Conservation (phyloP, 345 rosid species). For the Bruguiera gymnorhiza region DNA sequence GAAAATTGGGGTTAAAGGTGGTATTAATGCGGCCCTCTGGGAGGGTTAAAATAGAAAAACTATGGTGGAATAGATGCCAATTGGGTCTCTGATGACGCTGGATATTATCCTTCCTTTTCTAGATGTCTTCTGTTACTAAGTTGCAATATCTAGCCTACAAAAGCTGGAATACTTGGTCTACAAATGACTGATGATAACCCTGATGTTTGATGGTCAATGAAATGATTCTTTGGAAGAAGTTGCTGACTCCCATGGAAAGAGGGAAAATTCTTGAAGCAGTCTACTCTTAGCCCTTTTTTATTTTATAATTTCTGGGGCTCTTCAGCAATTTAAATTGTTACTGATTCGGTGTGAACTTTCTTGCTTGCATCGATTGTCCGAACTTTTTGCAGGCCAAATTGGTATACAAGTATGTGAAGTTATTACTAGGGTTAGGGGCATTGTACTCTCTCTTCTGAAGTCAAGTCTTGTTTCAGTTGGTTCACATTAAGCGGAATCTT, state of each 20-base stretch:
- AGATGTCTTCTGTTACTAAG: not conserved
- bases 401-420: too few species aligned
- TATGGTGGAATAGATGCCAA: not conserved
- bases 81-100: conserved; percentile 11
- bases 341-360: too few species aligned
- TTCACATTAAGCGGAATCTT: conserved; percentile 15
- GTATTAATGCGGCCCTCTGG: too few species aligned
- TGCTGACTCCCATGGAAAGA: not conserved
- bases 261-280: not conserved
- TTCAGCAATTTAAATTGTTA: too few species aligned
- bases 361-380: too few species aligned
- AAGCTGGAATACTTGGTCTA: conserved; percentile 2
- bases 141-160: not conserved
- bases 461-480: not conserved
- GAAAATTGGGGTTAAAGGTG: not conserved
- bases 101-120: conserved; percentile 17
- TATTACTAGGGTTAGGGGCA: not conserved
- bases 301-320: too few species aligned
- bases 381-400: not conserved
- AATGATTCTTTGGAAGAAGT: conserved; percentile 18
- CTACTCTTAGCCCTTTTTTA: not conserved
- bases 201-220: conserved; percentile 9
- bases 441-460: not conserved
- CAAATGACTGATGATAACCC: conserved; percentile 10
- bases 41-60: conserved; percentile 4